Percentiles rank a stretch among this genome's conserved stretches.
Conservation (phyloP, 2,329 filamentous ascomycete species). For the Cryphonectria naterciae region DNA sequence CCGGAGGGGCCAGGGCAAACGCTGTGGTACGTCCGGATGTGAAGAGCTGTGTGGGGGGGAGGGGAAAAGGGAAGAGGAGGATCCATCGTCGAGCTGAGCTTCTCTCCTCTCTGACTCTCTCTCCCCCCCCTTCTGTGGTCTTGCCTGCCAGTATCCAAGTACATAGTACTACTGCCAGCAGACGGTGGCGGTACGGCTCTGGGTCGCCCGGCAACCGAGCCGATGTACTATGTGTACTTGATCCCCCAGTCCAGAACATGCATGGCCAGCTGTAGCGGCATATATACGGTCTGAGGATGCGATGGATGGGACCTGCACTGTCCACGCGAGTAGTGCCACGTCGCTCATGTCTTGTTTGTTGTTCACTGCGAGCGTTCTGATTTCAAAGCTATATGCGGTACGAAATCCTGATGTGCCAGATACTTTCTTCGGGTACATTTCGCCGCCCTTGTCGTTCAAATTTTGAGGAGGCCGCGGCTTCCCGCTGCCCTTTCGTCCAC, state of each 20-base stretch:
- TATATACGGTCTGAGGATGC: not conserved
- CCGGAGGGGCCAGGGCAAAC: not conserved
- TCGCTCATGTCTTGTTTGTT: not conserved
- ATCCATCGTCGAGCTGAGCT: not conserved
- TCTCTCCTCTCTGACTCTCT: not conserved
- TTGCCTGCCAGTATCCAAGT: too few species aligned
- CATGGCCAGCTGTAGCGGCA: not conserved
- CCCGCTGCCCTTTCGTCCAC: not conserved
- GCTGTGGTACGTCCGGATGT: not conserved
- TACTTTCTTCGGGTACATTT: not conserved
- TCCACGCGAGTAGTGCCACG: constrained; percentile 6
- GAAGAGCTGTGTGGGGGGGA: not conserved
- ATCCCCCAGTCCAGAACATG: not conserved
- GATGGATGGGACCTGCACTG: not conserved
- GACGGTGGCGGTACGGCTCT: not conserved
- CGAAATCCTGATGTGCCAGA: constrained; percentile 2
- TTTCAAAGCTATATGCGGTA: constrained; percentile 9
- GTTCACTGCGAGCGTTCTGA: not conserved
- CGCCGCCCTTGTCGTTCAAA: not conserved
- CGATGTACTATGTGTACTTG: not conserved
- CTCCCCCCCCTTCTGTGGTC: too few species aligned
- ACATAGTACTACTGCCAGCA: not conserved
- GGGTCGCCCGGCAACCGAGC: not conserved
- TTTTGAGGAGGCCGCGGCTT: not conserved
- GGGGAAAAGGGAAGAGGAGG: not conserved